Evolutionary conservation across 116 monocot species (phyloP).

Genomic region (Phalaenopsis hybrid): DNA sequence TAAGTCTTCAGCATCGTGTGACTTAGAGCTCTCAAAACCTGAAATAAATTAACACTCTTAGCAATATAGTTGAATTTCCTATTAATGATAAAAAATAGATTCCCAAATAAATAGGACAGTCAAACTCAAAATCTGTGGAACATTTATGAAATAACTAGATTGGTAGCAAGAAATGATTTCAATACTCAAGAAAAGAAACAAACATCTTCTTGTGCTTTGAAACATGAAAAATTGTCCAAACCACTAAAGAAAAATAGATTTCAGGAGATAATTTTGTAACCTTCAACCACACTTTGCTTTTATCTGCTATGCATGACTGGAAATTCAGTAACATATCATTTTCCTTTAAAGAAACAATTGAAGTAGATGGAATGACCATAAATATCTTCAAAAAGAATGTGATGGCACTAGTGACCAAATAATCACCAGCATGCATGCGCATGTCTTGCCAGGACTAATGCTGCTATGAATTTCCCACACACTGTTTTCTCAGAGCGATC

Average conservation of each 20-base stretch:
- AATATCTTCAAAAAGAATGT: neutral
- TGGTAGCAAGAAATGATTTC: neutral
- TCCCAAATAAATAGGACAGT: neutral
- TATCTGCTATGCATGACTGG: no score
- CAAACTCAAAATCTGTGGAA: neutral
- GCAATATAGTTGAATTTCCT: no score
- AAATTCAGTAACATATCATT: no score
- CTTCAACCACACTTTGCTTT: neutral
- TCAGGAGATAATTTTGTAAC: neutral
- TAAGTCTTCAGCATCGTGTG: no score
- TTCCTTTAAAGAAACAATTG: no score
- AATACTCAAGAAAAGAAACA: neutral
- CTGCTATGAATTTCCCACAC: neutral
- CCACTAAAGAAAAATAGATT: neutral
- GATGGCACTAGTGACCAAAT: neutral
- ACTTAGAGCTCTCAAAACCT: no score
- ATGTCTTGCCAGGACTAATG: neutral
- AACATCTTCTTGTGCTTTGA: neutral
- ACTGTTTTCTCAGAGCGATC: neutral
- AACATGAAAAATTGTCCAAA: neutral
- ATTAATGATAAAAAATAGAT: neutral
- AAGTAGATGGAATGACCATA: neutral
- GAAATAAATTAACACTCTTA: no score
- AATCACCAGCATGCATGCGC: neutral
- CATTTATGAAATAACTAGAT: neutral